Evolutionary conservation across 192 early-diverging fungal species (phyloP), one percentile per base, ranked within the genome.

Genomic region (Coemansia aciculifera): DNA sequence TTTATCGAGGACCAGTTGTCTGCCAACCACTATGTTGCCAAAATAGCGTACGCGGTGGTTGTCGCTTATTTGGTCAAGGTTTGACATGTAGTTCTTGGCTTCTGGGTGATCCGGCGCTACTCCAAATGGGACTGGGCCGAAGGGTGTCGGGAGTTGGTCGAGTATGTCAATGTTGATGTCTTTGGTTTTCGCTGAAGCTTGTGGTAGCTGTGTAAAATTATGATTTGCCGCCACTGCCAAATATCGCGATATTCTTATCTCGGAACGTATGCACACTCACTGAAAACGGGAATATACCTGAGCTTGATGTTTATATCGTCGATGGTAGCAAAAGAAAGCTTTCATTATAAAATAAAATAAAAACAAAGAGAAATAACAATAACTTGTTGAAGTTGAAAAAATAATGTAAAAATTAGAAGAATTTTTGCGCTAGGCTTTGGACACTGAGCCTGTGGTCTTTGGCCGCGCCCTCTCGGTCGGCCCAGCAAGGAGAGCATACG

Each of bases 101-200:
- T 97, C 95, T 6, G 92, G 94, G 69, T 99, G 97, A 77, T 97
- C 94, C 5, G 97, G 94, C 23, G 97, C 95, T 15, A 99, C 96
- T 31, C 95, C 97, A 77, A 88, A 99, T 2, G 95, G 87, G 27
- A 94, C 94, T 6, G 98, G 84, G 2, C 97, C 95, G 75, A 91
- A 90, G 4, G 97, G 97, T 0, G 93, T 84, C 1, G 94, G 93
- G 0, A 94, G 80, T 29, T 84, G 72, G 69, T 98, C 97, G 63
- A 89, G 92, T 81, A 99, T 91, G 71, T 97, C 94, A 37, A 99
- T 72, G 17, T 31, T 36, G 15, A 72, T 32, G 0, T 82, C 76
- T 24, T 74, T 68, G 39, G 83, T 46, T 6, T 86, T 75, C 69
- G 87, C 88, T n/a, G 96, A 78, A 5, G 98, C 69, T 36, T 90